phyloP scores from a whole-genome alignment of 805 yeast genomes.

The Isabelozyma rhagii region DNA sequence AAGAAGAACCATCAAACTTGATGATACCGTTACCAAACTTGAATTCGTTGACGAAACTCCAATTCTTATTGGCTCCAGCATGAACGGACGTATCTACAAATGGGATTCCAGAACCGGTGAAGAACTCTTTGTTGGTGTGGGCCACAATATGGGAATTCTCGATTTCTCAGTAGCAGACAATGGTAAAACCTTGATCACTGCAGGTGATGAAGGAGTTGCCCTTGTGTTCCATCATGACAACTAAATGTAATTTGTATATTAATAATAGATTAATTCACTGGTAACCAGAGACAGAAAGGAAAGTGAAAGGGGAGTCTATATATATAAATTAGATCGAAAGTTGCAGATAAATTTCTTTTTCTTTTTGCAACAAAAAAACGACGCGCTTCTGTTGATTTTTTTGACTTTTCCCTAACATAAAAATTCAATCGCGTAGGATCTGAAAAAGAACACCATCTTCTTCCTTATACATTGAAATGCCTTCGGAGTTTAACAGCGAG shows the following conservation, averaged over 20 bases:
- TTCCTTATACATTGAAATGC: not conserved
- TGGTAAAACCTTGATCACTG: constrained; percentile 75
- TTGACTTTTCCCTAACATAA: not conserved
- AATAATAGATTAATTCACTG: not conserved
- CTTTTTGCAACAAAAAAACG: not conserved
- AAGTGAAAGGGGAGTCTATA: too few relatives aligned
- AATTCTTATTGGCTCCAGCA: constrained; percentile 63
- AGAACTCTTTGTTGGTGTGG: constrained; percentile 73
- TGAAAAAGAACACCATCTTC: not conserved
- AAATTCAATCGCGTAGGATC: not conserved
- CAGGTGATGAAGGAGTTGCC: constrained; percentile 96
- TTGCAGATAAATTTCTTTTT: not conserved
- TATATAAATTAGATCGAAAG: not conserved
- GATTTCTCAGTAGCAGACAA: constrained; percentile 71
- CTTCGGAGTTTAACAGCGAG: not conserved
- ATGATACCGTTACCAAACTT: constrained; percentile 84
- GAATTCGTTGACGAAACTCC: constrained; percentile 61
- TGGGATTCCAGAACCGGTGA: constrained; percentile 90
- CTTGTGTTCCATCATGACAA: constrained; percentile 50
- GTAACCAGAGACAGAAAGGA: not conserved
- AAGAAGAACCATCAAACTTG: constrained; percentile 63
- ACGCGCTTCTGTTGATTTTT: not conserved
- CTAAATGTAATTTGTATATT: not conserved
- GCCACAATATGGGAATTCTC: constrained; percentile 91
- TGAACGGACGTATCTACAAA: constrained; percentile 82